Conservation (phyloP, 768 basidiomycete species). For the Boletus pseudo-olivaceus region DNA sequence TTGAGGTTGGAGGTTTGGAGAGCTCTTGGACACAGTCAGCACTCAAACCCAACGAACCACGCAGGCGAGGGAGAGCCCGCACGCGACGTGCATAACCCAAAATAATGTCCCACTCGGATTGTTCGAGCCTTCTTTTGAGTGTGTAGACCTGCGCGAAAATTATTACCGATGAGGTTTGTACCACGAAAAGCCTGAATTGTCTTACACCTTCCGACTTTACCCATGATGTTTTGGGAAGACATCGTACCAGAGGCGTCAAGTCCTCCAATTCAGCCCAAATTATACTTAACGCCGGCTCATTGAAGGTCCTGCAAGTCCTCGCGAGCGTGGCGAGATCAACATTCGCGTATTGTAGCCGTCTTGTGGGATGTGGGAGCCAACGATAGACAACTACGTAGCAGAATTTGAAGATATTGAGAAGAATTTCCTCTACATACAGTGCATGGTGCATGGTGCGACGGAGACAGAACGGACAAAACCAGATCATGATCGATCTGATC, state of each 20-base stretch:
- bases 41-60: not conserved
- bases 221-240: conserved; percentile 3
- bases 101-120: conserved; percentile 7
- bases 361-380: no score
- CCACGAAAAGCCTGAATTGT: not conserved
- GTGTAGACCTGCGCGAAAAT: not conserved
- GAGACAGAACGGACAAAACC: no score
- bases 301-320: conserved; percentile 16
- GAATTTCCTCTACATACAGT: conserved; percentile 9
- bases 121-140: not conserved
- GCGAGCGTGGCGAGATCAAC: not conserved
- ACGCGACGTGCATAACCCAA: conserved; percentile 10
- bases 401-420: conserved; percentile 8
- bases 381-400: not conserved
- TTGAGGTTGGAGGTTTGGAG: not conserved
- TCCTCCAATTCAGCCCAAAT: conserved; percentile 10
- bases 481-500: no score
- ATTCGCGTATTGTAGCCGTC: not conserved
- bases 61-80: not conserved
- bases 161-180: not conserved
- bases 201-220: conserved; percentile 3
- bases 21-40: not conserved
- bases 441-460: conserved; percentile 1
- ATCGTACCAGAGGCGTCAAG: conserved; percentile 10
- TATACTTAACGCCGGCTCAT: conserved; percentile 6